These are phyloP conservation scores for Trametes sanguinea DNA, from an alignment of 768 basidiomycete genomes.

Conservation along the genomic window DNA sequence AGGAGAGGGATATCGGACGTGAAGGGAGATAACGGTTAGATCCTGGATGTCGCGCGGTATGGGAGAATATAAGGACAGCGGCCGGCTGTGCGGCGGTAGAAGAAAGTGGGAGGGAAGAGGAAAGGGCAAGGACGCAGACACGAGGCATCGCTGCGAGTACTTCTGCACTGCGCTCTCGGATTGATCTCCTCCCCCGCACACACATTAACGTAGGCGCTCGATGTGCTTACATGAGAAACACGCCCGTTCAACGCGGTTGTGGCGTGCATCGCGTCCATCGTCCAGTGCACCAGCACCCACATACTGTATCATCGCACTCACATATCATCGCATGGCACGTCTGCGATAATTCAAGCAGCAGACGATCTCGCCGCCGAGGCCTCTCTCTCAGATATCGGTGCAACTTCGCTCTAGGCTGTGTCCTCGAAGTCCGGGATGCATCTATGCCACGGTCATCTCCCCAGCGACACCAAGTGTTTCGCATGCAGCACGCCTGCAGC, in stretches of 20 bases:
- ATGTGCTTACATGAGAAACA: slow-evolving; percentile 23
- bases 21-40: slow-evolving; percentile 19
- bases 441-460: not conserved
- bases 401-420: slow-evolving; percentile 12
- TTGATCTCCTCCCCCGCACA: slow-evolving; percentile 2
- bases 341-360: not conserved
- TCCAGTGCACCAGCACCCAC: too few species aligned
- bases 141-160: slow-evolving; percentile 11
- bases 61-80: slow-evolving; percentile 17
- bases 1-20: not conserved
- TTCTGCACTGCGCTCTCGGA: slow-evolving; percentile 11
- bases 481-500: slow-evolving; percentile 3
- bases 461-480: not conserved
- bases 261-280: slow-evolving; percentile 15
- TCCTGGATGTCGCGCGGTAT: slow-evolving; percentile 3
- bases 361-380: slow-evolving; percentile 6
- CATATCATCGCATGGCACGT: not conserved
- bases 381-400: slow-evolving; percentile 3
- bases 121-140: slow-evolving; percentile 13
- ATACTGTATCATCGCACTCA: too few species aligned
- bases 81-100: slow-evolving; percentile 10
- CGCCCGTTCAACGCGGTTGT: slow-evolving; percentile 27
- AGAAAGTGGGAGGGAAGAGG: slow-evolving; percentile 12
- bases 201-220: slow-evolving; percentile 2
- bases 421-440: not conserved